Evolutionary conservation across 805 yeast genomes (phyloP).

Genomic region (Yamadazyma ubonensis): DNA sequence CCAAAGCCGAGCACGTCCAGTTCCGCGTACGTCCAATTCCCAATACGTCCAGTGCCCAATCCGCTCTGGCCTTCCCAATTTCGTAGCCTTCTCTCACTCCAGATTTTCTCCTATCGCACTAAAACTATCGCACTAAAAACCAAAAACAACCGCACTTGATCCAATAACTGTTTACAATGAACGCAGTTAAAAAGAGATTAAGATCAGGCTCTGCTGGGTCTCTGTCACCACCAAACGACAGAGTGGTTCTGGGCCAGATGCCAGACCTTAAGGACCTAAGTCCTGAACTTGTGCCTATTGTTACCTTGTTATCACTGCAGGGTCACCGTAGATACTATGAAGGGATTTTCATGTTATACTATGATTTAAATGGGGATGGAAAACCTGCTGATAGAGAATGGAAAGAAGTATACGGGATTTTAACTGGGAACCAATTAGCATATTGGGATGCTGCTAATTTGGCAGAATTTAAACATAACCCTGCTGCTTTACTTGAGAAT

Average conservation of each 20-base stretch:
- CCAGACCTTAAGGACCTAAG: slow-evolving; percentile 28
- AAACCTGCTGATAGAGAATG: slow-evolving; percentile 80
- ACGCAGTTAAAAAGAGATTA: slow-evolving; percentile 25
- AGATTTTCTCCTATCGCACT: too few species aligned
- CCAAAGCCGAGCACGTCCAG: too few species aligned
- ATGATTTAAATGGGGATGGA: slow-evolving; percentile 81
- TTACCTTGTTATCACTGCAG: slow-evolving; percentile 71
- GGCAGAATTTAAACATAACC: slow-evolving; percentile 48
- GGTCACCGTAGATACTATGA: slow-evolving; percentile 72
- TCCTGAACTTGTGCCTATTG: slow-evolving; percentile 64
- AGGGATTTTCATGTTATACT: slow-evolving; percentile 71
- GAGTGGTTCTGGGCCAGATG: slow-evolving; percentile 3
- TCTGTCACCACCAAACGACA: slow-evolving; percentile 9
- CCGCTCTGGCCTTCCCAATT: too few species aligned
- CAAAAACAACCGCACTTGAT: too few species aligned
- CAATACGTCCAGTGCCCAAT: too few species aligned
- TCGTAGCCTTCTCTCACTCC: too few species aligned
- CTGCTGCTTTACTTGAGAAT: slow-evolving; percentile 54
- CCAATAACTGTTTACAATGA: slow-evolving; percentile 16
- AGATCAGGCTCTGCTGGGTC: slow-evolving; percentile 17
- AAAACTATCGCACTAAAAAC: too few species aligned
- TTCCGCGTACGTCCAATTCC: too few species aligned
- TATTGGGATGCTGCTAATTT: slow-evolving; percentile 82
- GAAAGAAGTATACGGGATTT: slow-evolving; percentile 90
- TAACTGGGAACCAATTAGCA: slow-evolving; percentile 88